A percentile compares a stretch with the other conserved stretches of the same genome.
Evolutionary conservation across 371 early-diverging fungal genomes (phyloP).

Genomic region (Mucor piriformis): DNA sequence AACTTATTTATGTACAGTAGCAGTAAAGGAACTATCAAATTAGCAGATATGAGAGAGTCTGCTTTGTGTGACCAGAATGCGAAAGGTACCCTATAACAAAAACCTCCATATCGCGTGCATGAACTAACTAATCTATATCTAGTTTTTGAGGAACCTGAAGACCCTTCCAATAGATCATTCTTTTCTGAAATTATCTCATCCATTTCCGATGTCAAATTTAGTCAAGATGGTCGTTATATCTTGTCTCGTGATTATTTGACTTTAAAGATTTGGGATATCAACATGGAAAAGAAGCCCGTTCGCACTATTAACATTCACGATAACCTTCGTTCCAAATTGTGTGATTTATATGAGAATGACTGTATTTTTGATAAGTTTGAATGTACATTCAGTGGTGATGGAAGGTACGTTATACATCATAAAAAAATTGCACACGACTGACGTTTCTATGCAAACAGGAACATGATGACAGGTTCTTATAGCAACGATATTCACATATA

Average conservation of each 20-base stretch:
- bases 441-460: constrained; percentile 52
- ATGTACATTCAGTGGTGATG: constrained; percentile 95
- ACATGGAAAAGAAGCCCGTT: constrained; percentile 93
- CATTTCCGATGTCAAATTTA: constrained; percentile 95
- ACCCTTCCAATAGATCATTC: constrained; percentile 91
- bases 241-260: constrained; percentile 96
- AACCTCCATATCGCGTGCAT: background rate
- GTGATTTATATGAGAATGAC: constrained; percentile 98
- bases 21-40: constrained; percentile 88
- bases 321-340: constrained; percentile 89
- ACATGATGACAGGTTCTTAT: constrained; percentile 93
- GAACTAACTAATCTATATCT: background rate
- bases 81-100: constrained; percentile 48
- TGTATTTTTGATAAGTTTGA: constrained; percentile 99
- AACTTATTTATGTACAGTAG: constrained; percentile 91
- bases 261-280: constrained; percentile 97
- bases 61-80: constrained; percentile 87
- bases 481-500: constrained; percentile 94
- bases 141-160: constrained; percentile 96
- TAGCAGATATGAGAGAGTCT: constrained; percentile 88
- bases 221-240: constrained; percentile 95
- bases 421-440: constrained; percentile 1
- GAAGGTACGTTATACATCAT: too few species aligned
- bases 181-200: constrained; percentile 99
- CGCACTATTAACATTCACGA: constrained; percentile 95